Conservation (phyloP, 345 rosid genomes). For the Pugionium dolabratum region DNA sequence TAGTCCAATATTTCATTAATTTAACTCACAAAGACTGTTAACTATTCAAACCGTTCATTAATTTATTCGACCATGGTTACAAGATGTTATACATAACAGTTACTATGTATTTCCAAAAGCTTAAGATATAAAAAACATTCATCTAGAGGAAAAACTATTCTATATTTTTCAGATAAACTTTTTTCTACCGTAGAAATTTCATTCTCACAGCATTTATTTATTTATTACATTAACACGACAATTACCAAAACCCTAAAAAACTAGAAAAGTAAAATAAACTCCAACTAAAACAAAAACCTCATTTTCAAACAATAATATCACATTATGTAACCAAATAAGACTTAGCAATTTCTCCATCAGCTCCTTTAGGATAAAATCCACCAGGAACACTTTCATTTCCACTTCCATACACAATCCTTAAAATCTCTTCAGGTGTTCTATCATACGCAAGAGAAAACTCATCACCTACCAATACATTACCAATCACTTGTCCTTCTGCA, state of each 20-base stretch:
- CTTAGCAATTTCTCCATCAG: slow-evolving; percentile 55
- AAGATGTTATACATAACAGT: too few relatives aligned
- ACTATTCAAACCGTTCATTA: too few relatives aligned
- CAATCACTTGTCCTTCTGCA: slow-evolving; percentile 45
- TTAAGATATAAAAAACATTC: too few relatives aligned
- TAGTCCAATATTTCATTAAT: too few relatives aligned
- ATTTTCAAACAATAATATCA: background rate
- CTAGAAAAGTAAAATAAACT: slow-evolving; percentile 11
- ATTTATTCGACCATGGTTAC: too few relatives aligned
- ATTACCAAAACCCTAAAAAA: slow-evolving; percentile 20
- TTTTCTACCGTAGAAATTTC: background rate
- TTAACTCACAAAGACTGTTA: too few relatives aligned
- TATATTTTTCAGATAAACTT: too few relatives aligned
- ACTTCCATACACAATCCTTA: slow-evolving; percentile 63
- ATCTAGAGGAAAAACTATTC: too few relatives aligned
- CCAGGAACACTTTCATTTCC: slow-evolving; percentile 57
- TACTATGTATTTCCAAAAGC: too few relatives aligned
- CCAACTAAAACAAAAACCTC: slow-evolving; percentile 19
- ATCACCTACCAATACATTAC: slow-evolving; percentile 66
- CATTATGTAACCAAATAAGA: slow-evolving; percentile 35
- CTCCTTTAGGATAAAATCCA: slow-evolving; percentile 72
- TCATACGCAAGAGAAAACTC: slow-evolving; percentile 45
- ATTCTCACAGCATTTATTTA: slow-evolving; percentile 12
- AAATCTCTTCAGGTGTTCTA: slow-evolving; percentile 59
- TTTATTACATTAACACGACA: slow-evolving; percentile 8